These are phyloP conservation scores for Cercophora samala DNA, from an alignment of 495 filamentous ascomycete genomes.

Conservation along the genomic window DNA sequence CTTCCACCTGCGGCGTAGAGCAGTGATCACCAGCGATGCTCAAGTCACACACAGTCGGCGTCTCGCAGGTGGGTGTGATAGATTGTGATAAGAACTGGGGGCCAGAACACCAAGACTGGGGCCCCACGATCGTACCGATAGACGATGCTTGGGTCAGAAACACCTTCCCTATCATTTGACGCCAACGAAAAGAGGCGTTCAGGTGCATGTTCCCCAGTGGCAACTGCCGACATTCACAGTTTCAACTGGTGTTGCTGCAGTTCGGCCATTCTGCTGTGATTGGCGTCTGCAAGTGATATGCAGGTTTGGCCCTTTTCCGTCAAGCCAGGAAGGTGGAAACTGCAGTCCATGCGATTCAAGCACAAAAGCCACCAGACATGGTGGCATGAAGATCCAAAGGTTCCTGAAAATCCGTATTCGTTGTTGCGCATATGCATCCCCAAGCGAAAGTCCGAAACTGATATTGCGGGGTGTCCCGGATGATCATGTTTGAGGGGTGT, in stretches of 20 bases:
- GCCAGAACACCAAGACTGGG: not conserved
- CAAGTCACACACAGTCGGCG: not conserved
- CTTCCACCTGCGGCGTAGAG: not conserved
- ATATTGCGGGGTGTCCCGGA: slow-evolving; percentile 12
- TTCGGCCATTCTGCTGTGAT: not conserved
- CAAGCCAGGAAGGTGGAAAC: not conserved
- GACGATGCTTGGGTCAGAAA: not conserved
- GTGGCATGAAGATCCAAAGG: slow-evolving; percentile 5
- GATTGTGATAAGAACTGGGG: not conserved
- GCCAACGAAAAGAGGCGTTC: not conserved
- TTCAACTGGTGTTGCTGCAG: slow-evolving; percentile 8
- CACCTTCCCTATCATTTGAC: not conserved
- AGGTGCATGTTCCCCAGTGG: slow-evolving; percentile 1
- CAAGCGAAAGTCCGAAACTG: slow-evolving; percentile 17
- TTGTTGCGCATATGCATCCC: not conserved
- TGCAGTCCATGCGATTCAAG: not conserved
- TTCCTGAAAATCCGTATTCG: slow-evolving; percentile 8
- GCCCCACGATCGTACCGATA: not conserved
- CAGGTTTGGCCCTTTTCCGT: not conserved
- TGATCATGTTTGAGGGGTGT: not conserved
- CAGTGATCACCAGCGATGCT: not conserved
- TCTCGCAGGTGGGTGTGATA: slow-evolving; percentile 6
- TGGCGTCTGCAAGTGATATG: slow-evolving; percentile 4
- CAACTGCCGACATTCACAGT: slow-evolving; percentile 1
- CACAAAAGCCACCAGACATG: not conserved